phyloP scores from a whole-genome alignment of 192 early-diverging fungal genomes.

The Linnemannia hyalina region DNA sequence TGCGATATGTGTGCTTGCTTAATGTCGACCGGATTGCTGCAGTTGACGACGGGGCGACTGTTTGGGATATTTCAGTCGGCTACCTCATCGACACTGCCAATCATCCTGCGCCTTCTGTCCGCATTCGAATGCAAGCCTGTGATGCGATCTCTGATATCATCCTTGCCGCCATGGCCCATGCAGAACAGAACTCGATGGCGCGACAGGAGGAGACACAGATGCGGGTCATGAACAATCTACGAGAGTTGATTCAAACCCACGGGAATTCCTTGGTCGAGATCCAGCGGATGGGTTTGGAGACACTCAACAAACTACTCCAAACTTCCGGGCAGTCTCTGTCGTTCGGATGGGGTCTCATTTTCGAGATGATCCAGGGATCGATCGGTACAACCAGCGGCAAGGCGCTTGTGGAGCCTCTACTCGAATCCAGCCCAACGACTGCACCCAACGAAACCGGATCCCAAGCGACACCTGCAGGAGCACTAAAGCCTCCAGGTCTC shows the following conservation, averaged over 20 bases:
- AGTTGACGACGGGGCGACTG: constrained; percentile 49
- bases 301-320: constrained; percentile 90
- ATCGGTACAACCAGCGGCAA: constrained; percentile 15
- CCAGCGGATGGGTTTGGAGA: constrained; percentile 87
- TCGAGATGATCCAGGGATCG: constrained; percentile 86
- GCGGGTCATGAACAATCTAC: constrained; percentile 72
- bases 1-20: constrained; percentile 70
- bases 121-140: constrained; percentile 83
- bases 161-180: constrained; percentile 76
- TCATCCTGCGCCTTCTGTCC: constrained; percentile 57
- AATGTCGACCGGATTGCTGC: constrained; percentile 70
- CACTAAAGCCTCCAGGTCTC: constrained; percentile 50
- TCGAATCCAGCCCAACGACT: constrained; percentile 11
- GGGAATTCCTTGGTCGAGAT: constrained; percentile 73
- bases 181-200: constrained; percentile 69
- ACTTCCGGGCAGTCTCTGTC: constrained; percentile 90
- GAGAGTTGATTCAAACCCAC: constrained; percentile 68
- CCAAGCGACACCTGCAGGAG: constrained; percentile 3
- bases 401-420: neutral
- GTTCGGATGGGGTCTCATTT: constrained; percentile 88
- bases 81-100: constrained; percentile 86
- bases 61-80: constrained; percentile 76
- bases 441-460: constrained; percentile 10
- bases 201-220: constrained; percentile 75
- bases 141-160: constrained; percentile 83